Base-by-base conservation (phyloP, 1,139 yeast genomes). In the Yamadazyma aaseri region DNA sequence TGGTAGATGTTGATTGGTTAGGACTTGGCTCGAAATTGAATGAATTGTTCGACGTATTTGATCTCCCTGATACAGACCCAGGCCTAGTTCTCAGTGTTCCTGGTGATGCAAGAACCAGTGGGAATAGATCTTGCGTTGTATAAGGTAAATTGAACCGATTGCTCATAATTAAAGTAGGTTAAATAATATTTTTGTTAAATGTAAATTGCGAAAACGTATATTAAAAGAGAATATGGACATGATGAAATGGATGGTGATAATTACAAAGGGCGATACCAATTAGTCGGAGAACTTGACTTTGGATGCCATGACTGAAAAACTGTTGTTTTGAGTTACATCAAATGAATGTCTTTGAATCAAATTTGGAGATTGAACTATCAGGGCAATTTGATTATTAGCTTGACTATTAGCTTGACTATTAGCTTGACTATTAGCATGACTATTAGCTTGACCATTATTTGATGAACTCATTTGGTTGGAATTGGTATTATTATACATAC, bases 101-200 rank as follows among this genome's bases (percentile, higher is more conserved):
- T 29, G 48, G 36, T 17, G 37, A 29, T 7, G 31, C 26, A 1
- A 29, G 30, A 2, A 42, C 45, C 34, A 55, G 64, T 3, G 69
- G 71, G 39, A 64, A 62, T 30, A 65, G 47, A 42, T 65, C 71
- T 45, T 61, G 70, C 2, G 67, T 56, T 8, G 64, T 58, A 44
- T 63, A 65, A 12, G 71, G 71, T 26, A 64, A 50, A 39, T 58
- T 61, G 38, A 55, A 50, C 29, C 63, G 44, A 39, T 58, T 57
- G 37, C 55, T 55, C 64, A 58, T 58, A n/a, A 7, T 10, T 8
- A 10, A 22, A 22, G 9, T 18, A 7, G 21, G 25, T n/a, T n/a
- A 18, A 10, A 10, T 7, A 18, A 7, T 7, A 18, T 7, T 7
- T 7, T 10, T 18, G 21, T 18, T 18, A 6, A 10, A 6, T 6